phyloP scores from a whole-genome alignment of 352 stramenopile species.

The Phytopythium mirpurense region DNA sequence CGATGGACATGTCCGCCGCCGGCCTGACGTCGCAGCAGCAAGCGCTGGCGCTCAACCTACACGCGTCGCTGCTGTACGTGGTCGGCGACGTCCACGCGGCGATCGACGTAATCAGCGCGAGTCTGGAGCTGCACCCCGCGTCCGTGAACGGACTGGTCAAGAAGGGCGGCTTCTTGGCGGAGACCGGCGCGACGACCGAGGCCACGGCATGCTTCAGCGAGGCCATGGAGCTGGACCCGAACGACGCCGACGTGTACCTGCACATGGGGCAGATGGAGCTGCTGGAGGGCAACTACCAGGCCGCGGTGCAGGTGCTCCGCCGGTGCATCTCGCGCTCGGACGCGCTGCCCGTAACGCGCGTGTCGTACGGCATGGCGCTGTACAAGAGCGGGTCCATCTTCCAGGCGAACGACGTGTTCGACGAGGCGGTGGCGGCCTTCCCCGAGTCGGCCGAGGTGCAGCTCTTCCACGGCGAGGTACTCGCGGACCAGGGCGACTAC shows the following conservation, averaged over 20 bases:
- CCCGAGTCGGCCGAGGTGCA: constrained; percentile 71
- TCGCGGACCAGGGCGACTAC: constrained; percentile 81
- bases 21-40: constrained; percentile 28
- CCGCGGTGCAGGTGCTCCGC: constrained; percentile 64
- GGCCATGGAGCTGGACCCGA: constrained; percentile 63
- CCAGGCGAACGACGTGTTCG: constrained; percentile 79
- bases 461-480: constrained; percentile 78
- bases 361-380: constrained; percentile 83
- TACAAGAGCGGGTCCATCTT: constrained; percentile 83
- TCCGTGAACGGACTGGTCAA: constrained; percentile 74
- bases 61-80: constrained; percentile 81
- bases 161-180: constrained; percentile 75
- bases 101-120: constrained; percentile 55
- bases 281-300: constrained; percentile 68
- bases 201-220: constrained; percentile 57
- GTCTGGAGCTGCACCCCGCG: constrained; percentile 41
- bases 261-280: constrained; percentile 82
- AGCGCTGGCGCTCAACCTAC: constrained; percentile 64
- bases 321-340: constrained; percentile 76
- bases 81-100: constrained; percentile 69
- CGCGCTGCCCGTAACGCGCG: constrained; percentile 58
- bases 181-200: constrained; percentile 62
- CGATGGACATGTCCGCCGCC: constrained; percentile 31
- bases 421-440: constrained; percentile 58
- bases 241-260: constrained; percentile 73